Evolutionary conservation across 345 rosid species (phyloP).

Genomic region (Pseudoturritis turrita): DNA sequence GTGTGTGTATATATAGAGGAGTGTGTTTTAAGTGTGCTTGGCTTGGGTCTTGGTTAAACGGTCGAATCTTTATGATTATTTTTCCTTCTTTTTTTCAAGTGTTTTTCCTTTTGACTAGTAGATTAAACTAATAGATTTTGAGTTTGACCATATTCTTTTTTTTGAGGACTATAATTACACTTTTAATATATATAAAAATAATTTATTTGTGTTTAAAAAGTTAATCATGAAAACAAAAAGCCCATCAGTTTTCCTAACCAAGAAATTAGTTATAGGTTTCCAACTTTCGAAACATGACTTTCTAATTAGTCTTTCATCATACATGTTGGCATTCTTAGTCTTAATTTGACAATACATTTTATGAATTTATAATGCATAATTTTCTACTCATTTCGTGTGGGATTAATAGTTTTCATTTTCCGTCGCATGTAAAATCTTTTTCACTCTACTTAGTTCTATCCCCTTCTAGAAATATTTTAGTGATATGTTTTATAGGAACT

Average conservation of each 20-base stretch:
- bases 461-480: too few relatives aligned
- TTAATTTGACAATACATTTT: not conserved
- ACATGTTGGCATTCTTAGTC: too few relatives aligned
- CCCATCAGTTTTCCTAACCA: not conserved
- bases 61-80: constrained; percentile 25
- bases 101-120: constrained; percentile 23
- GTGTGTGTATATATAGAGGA: constrained; percentile 1
- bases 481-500: too few relatives aligned
- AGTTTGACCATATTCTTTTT: constrained; percentile 34
- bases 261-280: not conserved
- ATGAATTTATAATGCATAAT: not conserved
- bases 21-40: constrained; percentile 8
- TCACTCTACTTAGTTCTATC: too few relatives aligned
- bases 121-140: not conserved
- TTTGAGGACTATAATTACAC: not conserved
- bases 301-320: not conserved
- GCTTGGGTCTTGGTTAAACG: constrained; percentile 22
- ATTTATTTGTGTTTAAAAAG: not conserved
- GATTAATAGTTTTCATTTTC: too few relatives aligned
- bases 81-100: not conserved
- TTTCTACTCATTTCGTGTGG: too few relatives aligned
- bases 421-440: too few relatives aligned
- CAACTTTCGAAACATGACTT: not conserved
- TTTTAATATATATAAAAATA: not conserved
- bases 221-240: not conserved